Conservation (phyloP, 106 monocot genomes). For the Allium cepa region DNA sequence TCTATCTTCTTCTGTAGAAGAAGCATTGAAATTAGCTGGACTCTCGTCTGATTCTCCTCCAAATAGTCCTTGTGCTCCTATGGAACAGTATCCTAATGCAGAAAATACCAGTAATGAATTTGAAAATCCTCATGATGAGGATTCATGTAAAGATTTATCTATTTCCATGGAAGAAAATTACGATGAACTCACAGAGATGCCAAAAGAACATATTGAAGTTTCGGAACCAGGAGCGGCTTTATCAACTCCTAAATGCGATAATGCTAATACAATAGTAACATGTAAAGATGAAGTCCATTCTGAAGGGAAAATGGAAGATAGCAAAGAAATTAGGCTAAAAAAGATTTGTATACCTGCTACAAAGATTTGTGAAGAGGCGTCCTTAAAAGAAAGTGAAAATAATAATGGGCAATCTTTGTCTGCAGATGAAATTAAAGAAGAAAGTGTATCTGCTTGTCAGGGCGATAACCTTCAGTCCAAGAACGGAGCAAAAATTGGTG, state of each 20-base stretch:
- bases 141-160: slow-evolving; percentile 10
- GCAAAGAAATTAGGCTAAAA: background rate
- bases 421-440: no score
- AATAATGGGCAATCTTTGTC: no score
- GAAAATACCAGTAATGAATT: slow-evolving; percentile 9
- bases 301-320: slow-evolving; percentile 2
- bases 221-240: slow-evolving; percentile 14
- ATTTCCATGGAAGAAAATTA: slow-evolving; percentile 16
- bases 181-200: slow-evolving; percentile 7
- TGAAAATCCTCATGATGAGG: slow-evolving; percentile 9
- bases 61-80: slow-evolving; percentile 35
- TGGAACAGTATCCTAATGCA: slow-evolving; percentile 2
- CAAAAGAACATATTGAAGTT: slow-evolving; percentile 20
- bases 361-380: no score
- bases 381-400: no score
- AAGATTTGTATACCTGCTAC: background rate
- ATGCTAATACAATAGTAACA: background rate
- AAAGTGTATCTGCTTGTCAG: background rate
- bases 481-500: no score
- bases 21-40: slow-evolving; percentile 68
- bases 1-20: slow-evolving; percentile 31
- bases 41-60: slow-evolving; percentile 86
- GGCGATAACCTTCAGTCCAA: no score
- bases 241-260: slow-evolving; percentile 12
- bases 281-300: background rate